A percentile compares a stretch with the other conserved stretches of the same genome.
phyloP scores from a whole-genome alignment of 2,329 filamentous ascomycete species.

The Ophiostoma quercus region DNA sequence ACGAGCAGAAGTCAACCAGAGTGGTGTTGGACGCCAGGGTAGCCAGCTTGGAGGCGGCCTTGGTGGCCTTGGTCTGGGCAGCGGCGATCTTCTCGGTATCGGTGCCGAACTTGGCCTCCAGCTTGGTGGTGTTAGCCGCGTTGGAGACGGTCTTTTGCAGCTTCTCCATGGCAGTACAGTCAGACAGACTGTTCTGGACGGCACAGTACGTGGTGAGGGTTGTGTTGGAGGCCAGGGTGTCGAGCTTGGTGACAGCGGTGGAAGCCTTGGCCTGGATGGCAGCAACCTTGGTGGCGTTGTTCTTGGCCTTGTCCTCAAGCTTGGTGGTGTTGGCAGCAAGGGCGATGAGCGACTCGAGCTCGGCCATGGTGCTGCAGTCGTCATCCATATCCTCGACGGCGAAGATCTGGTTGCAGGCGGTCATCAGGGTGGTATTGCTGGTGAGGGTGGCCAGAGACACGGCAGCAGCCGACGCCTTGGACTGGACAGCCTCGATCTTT shows the following conservation, averaged over 20 bases:
- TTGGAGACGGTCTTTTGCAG: background rate
- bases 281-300: slow-evolving; percentile 3
- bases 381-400: slow-evolving; percentile 1
- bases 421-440: background rate
- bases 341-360: slow-evolving; percentile 9
- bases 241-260: background rate
- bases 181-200: slow-evolving; percentile 2
- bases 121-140: background rate
- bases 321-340: background rate
- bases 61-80: background rate
- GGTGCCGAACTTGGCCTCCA: background rate
- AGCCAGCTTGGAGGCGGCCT: background rate
- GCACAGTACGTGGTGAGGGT: background rate
- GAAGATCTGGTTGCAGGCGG: background rate
- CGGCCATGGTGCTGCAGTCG: background rate
- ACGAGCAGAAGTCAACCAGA: background rate
- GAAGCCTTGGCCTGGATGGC: slow-evolving; percentile 2
- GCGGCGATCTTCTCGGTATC: background rate
- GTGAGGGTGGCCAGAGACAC: background rate
- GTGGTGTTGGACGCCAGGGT: background rate
- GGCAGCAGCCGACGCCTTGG: background rate
- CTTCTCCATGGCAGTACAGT: background rate
- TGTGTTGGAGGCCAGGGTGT: background rate
- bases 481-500: background rate
- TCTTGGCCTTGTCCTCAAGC: background rate